Evolutionary conservation across 2,329 filamentous ascomycete species (phyloP), one percentile per base, ranked within the genome.

Genomic region (Akanthomyces uredinophilus): DNA sequence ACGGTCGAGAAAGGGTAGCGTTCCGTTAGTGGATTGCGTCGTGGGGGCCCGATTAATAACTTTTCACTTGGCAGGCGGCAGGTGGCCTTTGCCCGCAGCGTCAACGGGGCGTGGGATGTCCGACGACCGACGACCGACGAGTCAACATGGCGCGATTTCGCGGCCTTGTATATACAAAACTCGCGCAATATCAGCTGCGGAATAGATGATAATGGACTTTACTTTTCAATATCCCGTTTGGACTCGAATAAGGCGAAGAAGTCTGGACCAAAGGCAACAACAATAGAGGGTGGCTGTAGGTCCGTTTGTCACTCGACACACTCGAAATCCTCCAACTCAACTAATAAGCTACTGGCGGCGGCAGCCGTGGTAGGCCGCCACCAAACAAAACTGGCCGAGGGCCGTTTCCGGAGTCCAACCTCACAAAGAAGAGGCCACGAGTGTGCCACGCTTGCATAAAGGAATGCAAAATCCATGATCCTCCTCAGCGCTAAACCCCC

Each of bases 1-100:
- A 39, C 37, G 14, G 37, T 10, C 11, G 7, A 46, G n/a, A 20
- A 47, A 24, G 44, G 14, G 11, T 22, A 46, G 44, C 44, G 22
- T 14, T 47, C 16, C 13, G 5, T 43, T 37, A 18, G 54, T 57
- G 32, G 57, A 53, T 44, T 44, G 47, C 37, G 22, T n/a, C 46
- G 46, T 59, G 46, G 46, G 46, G 59, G 41, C 14, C 35, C 18
- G 50, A 49, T 55, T 49, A 54, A 39, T 47, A 16, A 56, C 41
- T 47, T 57, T 57, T 53, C 43, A 18, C 47, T 60, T 46, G 43
- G 55, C 43, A 43, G 22, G 5, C 29, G 4, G 51, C 53, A 43
- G 22, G 5, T 41, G 4, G 51, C 53, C 32, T 4, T 27, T 22
- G 29, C 5, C 20, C 14, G 6, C 4, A 46, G 20, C 43, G 24